A percentile compares a stretch with the other conserved stretches of the same genome.
Conservation (phyloP, 352 stramenopile genomes). For the Globisporangium camurandrum region DNA sequence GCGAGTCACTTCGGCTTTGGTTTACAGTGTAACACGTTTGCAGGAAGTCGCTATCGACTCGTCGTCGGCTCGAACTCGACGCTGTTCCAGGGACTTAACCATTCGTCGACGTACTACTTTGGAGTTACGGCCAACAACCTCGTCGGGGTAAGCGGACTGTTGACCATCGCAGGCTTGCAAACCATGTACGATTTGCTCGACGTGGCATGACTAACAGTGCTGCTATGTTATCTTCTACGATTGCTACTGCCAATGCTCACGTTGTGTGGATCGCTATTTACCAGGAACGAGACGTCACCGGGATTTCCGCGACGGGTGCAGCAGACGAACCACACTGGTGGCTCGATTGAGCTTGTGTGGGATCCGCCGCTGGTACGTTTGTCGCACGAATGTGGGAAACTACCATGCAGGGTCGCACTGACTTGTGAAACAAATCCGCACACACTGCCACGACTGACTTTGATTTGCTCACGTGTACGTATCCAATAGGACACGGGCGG, state of each 20-base stretch:
- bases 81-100: slow-evolving; percentile 30
- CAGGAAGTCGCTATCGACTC: slow-evolving; percentile 9
- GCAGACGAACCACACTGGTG: slow-evolving; percentile 24
- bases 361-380: slow-evolving; percentile 26
- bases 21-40: slow-evolving; percentile 20
- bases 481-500: slow-evolving; percentile 26
- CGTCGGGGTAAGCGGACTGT: slow-evolving; percentile 24
- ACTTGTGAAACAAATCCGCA: too few species aligned
- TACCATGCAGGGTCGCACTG: too few species aligned
- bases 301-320: slow-evolving; percentile 24
- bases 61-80: slow-evolving; percentile 28
- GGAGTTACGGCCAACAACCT: slow-evolving; percentile 39
- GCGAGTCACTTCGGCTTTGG: slow-evolving; percentile 12
- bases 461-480: not conserved
- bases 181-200: slow-evolving; percentile 39
- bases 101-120: slow-evolving; percentile 46
- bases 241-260: not conserved
- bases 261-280: not conserved
- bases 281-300: slow-evolving; percentile 27
- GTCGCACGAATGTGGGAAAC: not conserved
- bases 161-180: slow-evolving; percentile 18
- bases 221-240: not conserved
- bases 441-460: too few species aligned
- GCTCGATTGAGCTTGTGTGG: slow-evolving; percentile 37
- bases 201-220: too few species aligned